Base-by-base conservation (phyloP, 2,329 filamentous ascomycete species). In the Hypoxylon sp. region DNA sequence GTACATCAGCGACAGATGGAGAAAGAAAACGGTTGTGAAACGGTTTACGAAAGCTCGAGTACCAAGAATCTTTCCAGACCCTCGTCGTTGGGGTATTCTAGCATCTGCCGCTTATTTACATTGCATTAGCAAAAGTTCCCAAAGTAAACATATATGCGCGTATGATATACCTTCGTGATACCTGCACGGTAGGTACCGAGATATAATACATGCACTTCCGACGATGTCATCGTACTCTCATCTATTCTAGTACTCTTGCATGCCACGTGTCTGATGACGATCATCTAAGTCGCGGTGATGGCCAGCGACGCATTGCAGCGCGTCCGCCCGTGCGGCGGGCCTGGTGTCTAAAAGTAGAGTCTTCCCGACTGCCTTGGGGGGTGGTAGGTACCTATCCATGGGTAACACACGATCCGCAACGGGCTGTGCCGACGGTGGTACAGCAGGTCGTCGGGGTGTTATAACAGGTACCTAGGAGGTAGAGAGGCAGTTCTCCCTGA, bases 181-280 rank as follows among this genome's bases (percentile, higher is more conserved):
- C 46, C n/a, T 46, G 42, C 53, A 46, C 31, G 17, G 39, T n/a
- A 19, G 27, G 27, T 17, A 32, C 19, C 15, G 27, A 32, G 13
- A 47, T 47, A 31, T 47, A 29, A 35, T 29, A 44, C 17, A 24
- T 24, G 17, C 32, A 17, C 13, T 44, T 44, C 39, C 32, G 17
- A 31, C 8, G 27, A 19, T 15, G 15, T 47, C 54, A 35, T 35
- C 19, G 17, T 31, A 35, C 32, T 24, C 44, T 35, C 10, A 24
- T 47, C 39, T 56, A 47, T 35, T 35, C 54, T 15, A 35, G 54
- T 47, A 8, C 11, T 56, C 54, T 56, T 47, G 39, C 29, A 56
- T 56, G 54, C 54, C 54, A 56, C 54, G 54, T 56, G 39, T 56
- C 39, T 56, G 17, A 31, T 47, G 27, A 35, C 29, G 32, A 35